phyloP scores from a whole-genome alignment of 192 early-diverging fungal genomes.

The Funneliformis geosporum region DNA sequence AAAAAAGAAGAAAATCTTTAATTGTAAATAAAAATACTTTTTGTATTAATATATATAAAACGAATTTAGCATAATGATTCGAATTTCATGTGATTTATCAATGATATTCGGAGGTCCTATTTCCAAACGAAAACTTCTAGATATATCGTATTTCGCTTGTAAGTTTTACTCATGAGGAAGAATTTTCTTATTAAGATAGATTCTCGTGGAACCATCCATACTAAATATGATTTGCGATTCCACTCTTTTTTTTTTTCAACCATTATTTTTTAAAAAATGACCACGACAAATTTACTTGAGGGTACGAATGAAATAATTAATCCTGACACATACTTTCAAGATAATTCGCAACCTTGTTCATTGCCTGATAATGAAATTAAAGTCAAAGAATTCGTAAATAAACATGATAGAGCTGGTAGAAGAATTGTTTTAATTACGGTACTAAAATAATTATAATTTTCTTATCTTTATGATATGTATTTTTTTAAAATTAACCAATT shows the following conservation, averaged over 20 bases:
- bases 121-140: too few relatives aligned
- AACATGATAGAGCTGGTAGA: constrained; percentile 51
- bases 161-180: too few relatives aligned
- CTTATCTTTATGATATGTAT: background rate
- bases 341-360: constrained; percentile 65
- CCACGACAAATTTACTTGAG: background rate
- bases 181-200: too few relatives aligned
- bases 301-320: constrained; percentile 49
- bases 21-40: background rate
- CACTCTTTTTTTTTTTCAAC: background rate
- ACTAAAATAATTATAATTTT: constrained; percentile 27
- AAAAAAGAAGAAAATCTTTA: background rate
- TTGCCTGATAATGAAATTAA: constrained; percentile 58
- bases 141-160: too few relatives aligned
- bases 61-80: too few relatives aligned
- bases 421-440: constrained; percentile 89
- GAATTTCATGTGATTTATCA: too few relatives aligned
- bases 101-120: too few relatives aligned
- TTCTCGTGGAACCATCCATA: too few relatives aligned
- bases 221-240: too few relatives aligned
- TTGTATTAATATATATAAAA: too few relatives aligned
- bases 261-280: background rate
- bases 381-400: constrained; percentile 58
- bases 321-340: constrained; percentile 77
- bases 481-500: background rate